Evolutionary conservation across 2,329 filamentous ascomycete species (phyloP), one percentile per base, ranked within the genome.

Genomic region (Colletotrichum acutatum): DNA sequence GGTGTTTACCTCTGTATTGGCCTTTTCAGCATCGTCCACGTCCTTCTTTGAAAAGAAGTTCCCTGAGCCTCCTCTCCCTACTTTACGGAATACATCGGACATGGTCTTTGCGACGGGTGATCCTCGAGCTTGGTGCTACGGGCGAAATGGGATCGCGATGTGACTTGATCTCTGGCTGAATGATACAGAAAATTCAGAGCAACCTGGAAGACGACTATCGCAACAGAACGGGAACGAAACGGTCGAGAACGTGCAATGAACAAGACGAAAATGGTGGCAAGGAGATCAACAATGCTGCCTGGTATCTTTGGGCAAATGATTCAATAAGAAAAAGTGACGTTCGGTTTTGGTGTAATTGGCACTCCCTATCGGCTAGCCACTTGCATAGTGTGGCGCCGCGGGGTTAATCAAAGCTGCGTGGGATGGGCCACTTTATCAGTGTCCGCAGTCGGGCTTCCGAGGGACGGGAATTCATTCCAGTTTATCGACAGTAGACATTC

Each of bases 21-120:
- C 79, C 74, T 81, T 83, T 68, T 79, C 77, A 58, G 80, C 83
- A 34, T 88, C 85, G 32, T 89, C 84, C 30, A 87, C 79, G 71
- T 90, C 85, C 75, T 87, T 84, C 74, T 87, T 85, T 77, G 84
- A 84, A 77, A 86, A 87, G 79, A 88, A 91, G 81, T 93, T 93
- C 65, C 91, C 91, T 6, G 90, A 90, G 62, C 91, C 91, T 66
- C 91, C 91, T 61, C 91, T 88, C 68, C 91, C 90, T 54, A 87
- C 84, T 71, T 85, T 85, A 75, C 84, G 84, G 75, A 87, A 88
- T 63, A 83, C 83, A 76, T 88, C 88, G 71, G 78, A 78, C 71
- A 73, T 73, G 71, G 30, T 56, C 32, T 59, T 62, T 37, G 32
- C 49, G 54, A 49, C 16, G 14, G 53, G 60, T 54, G 65, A 34